Evolutionary conservation across 306 rosid genomes (phyloP), one percentile per base, ranked within the genome.

Genomic region (Prunus armeniaca): DNA sequence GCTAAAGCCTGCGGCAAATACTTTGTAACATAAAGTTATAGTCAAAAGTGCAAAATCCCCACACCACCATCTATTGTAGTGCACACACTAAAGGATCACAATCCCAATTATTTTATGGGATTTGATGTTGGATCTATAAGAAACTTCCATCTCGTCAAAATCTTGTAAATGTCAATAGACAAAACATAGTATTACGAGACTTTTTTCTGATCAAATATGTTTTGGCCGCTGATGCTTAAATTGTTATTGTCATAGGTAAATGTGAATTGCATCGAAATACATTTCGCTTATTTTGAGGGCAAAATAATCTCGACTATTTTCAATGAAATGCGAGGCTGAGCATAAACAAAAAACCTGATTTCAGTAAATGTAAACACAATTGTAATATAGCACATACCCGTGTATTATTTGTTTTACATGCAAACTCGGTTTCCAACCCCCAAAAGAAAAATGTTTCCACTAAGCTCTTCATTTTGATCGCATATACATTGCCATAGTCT

Each of bases 81-180:
- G 74, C 58, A 81, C 83, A 66, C 1, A 30, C 38, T 47, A 46
- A 76, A 76, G 71, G 79, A 82, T 83, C 82, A 75, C 12, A 46
- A 62, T 76, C 91, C 93, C 84, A 54, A 43, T 47, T 28, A 49
- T 84, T 85, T 79, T 72, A 13, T 38, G 81, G 85, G 84, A 76
- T 89, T 30, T 76, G 83, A 74, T 72, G 3, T 50, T 81, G 67
- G 90, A 84, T 82, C 56, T 79, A 47, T 73, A 0, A 46, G 20
- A 24, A 27, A 47, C 41, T 41, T 55, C 5, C 17, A 4, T 50
- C 58, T 76, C 30, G 34, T 28, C 41, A 49, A 69, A 66, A 17
- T 79, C 50, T 22, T 83, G 87, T 83, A 76, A 63, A 75, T 75
- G 60, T 61, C 76, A 27, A 12, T 65, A 58, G 57, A 27, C 3